Conservation (phyloP, 257 asterid species). For the Marsdenia floribunda region DNA sequence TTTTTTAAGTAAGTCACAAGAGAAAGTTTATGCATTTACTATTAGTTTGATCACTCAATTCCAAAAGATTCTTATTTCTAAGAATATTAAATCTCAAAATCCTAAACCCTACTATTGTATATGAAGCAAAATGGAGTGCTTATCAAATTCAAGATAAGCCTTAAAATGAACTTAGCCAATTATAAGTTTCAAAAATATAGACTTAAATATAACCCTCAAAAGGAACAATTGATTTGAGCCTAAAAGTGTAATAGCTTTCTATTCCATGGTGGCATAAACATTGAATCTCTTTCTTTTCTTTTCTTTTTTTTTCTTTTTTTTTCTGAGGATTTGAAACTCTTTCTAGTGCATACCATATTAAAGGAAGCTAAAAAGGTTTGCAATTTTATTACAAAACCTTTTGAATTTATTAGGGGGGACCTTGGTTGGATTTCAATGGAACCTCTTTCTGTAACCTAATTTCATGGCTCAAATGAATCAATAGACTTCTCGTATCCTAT, state of each 20-base stretch:
- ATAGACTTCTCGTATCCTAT: background rate
- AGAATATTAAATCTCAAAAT: too few relatives aligned
- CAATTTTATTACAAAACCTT: slow-evolving; percentile 1
- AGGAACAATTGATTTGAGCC: background rate
- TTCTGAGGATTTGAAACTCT: too few relatives aligned
- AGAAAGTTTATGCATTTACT: too few relatives aligned
- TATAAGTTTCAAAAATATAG: background rate
- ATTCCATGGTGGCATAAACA: background rate
- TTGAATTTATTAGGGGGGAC: slow-evolving; percentile 6
- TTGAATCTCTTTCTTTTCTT: background rate
- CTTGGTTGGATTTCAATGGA: slow-evolving; percentile 9
- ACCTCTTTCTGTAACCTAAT: slow-evolving; percentile 4
- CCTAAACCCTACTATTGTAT: too few relatives aligned
- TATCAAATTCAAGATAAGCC: too few relatives aligned
- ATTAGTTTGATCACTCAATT: too few relatives aligned
- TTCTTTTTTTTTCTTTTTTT: too few relatives aligned
- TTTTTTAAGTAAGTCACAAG: too few relatives aligned
- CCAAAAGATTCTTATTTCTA: too few relatives aligned
- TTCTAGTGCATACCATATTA: slow-evolving; percentile 7
- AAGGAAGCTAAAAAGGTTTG: slow-evolving; percentile 12
- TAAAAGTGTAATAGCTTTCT: background rate
- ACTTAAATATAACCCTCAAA: background rate
- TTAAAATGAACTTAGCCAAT: too few relatives aligned
- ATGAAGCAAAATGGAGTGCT: too few relatives aligned
- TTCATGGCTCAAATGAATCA: background rate